Percentiles rank a stretch among this genome's conserved stretches.
Evolutionary conservation across 352 stramenopile species (phyloP).

Genomic region (Pythium pectinolyticum): DNA sequence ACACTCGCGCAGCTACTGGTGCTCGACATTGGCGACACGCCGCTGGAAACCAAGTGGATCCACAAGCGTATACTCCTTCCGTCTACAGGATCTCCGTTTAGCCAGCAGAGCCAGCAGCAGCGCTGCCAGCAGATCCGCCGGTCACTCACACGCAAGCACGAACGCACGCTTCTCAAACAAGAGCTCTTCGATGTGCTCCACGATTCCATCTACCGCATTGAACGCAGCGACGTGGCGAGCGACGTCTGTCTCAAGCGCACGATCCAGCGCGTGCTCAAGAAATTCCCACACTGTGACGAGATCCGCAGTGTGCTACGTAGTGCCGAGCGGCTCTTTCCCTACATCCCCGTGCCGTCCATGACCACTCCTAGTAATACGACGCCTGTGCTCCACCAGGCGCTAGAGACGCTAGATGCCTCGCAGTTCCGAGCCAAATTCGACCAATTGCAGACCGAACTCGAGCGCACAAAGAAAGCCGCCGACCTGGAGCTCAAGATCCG

Average conservation of each 20-base stretch:
- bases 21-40: constrained; percentile 74
- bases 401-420: constrained; percentile 34
- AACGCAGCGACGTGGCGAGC: constrained; percentile 34
- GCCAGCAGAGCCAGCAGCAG: constrained; percentile 10
- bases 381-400: constrained; percentile 36
- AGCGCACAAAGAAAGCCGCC: constrained; percentile 76
- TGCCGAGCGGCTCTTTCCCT: constrained; percentile 76
- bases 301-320: constrained; percentile 84
- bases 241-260: constrained; percentile 32
- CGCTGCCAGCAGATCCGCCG: constrained; percentile 51
- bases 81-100: constrained; percentile 2
- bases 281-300: constrained; percentile 59
- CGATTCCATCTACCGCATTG: constrained; percentile 59
- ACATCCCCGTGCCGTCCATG: constrained; percentile 12
- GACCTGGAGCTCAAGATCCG: constrained; percentile 90
- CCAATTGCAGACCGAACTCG: constrained; percentile 40
- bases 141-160: constrained; percentile 64
- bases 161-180: constrained; percentile 56
- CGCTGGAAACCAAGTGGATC: constrained; percentile 56
- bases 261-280: constrained; percentile 58
- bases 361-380: no score
- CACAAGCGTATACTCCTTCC: constrained; percentile 51
- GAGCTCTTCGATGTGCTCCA: constrained; percentile 58
- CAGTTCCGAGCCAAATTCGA: constrained; percentile 42
- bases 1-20: constrained; percentile 56